Base-by-base conservation (phyloP, 2,329 filamentous ascomycete genomes). In the Exophiala phaeomuriformis region DNA sequence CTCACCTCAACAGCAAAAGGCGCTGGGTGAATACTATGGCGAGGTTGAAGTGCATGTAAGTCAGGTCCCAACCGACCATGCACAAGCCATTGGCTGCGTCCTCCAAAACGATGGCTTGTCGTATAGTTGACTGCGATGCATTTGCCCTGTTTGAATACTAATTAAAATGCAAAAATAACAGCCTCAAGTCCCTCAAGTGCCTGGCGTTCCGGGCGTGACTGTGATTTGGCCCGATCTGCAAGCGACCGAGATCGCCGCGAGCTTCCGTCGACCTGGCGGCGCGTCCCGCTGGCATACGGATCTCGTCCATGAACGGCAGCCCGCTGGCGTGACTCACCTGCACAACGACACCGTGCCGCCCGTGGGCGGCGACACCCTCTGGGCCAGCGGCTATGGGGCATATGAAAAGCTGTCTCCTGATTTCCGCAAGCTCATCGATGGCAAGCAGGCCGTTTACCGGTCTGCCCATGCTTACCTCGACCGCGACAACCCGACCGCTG, bases 261-360 rank as follows among this genome's bases (percentile, higher is more conserved):
- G 84, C 62, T 82, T 85, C 60, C 67, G 84, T 7, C 84, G 82
- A 62, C 82, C 85, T 7, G 53, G 55, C n/a, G 58, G 58, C 27
- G 74, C 3, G 74, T 75, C 0, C 79, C 82, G 71, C 7, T 80
- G 77, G 77, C 77, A 80, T 57, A 71, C 74, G 19, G 77, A 80
- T 56, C 77, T 79, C 53, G 75, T 74, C 2, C 80, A 80, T 55
- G 77, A 80, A 65, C 71, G 70, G 0, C 72, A 77, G 1, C 77
- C 77, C 1, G 75, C 75, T 6, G 77, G 79, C 56, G 79, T 78
- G 63, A 75, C 77, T 7, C 75, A 77, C 47, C 70, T 80, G 37
- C 75, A 77, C 43, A 73, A 79, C 10, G 68, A 74, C 44, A 69
- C 72, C 2, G 64, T 78, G 0, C 76, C 77, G 0, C 65, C 66